Conservation (phyloP, 441 rosid genomes). For the Jatropha podagrica region DNA sequence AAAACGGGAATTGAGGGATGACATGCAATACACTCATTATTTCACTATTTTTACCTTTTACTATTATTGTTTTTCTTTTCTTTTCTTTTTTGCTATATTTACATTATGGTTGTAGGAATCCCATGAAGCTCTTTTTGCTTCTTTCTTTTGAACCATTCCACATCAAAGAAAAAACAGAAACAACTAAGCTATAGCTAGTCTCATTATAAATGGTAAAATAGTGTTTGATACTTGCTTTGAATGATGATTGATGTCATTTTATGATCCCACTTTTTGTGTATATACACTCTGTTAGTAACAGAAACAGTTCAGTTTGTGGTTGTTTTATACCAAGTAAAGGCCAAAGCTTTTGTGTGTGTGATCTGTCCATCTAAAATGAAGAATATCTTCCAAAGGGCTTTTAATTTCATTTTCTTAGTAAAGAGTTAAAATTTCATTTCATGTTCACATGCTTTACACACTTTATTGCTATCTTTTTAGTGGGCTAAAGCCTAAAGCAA, state of each 20-base stretch:
- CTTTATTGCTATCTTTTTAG: slow-evolving; percentile 10
- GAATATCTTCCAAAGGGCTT: slow-evolving; percentile 18
- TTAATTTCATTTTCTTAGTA: neutral
- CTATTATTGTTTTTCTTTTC: neutral
- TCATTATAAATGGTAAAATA: neutral
- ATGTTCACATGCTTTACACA: slow-evolving; percentile 22
- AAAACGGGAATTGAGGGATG: neutral
- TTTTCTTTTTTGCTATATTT: neutral
- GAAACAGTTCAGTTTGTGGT: slow-evolving; percentile 23
- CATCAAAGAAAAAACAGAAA: slow-evolving; percentile 2
- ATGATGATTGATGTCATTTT: neutral
- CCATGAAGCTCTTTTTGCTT: neutral
- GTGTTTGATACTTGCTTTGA: neutral
- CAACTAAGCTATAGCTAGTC: neutral
- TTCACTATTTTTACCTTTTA: neutral
- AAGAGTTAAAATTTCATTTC: slow-evolving; percentile 17
- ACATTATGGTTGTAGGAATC: slow-evolving; percentile 1
- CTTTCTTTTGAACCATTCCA: slow-evolving; percentile 17
- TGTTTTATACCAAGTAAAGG: slow-evolving; percentile 9
- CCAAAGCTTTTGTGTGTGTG: slow-evolving; percentile 22
- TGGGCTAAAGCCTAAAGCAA: slow-evolving; percentile 26
- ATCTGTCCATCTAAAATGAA: slow-evolving; percentile 17
- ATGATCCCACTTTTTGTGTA: neutral
- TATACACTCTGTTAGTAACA: neutral
- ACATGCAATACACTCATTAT: neutral